Evolutionary conservation across 108 stramenopile species (phyloP), one percentile per base, ranked within the genome.

Genomic region (Pseudonitzschia multistriata): DNA sequence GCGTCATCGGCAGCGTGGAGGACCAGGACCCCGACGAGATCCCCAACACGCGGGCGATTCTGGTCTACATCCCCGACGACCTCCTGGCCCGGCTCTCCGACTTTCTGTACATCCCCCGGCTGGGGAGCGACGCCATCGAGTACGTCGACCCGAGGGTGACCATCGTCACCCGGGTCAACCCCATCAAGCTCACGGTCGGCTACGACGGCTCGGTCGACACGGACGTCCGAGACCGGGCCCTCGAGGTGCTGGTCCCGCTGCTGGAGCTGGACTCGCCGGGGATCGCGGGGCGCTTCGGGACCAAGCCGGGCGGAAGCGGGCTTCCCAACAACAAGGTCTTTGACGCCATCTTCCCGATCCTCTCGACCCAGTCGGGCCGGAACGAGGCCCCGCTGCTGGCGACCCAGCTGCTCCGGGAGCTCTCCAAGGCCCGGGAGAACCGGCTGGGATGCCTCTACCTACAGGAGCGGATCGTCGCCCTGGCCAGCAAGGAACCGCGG

Each of bases 151-250:
- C 92, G 17, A 70, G 82, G 6, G 66, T 62, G 59, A 89, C 88
- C 57, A 77, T 85, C 40, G 91, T 90, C 24, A 80, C 73, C 3
- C 60, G 81, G 31, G 85, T 91, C 39, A 82, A 75, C 19, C 74
- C 86, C 13, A 70, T 89, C 48, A 90, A 88, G 49, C 56, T 91
- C 28, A 61, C 80, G 59, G 61, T 66, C 39, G 84, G 88, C 0
- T 94, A 94, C 62, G 92, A 94, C 67, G 76, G 80, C 11, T 83
- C 87, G 5, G 79, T 94, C 11, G 92, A 94, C 59, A 82, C 85
- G 27, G 90, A 94, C 55, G 17, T 94, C 24, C 85, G 92, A 49
- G 92, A 94, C 78, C 85, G 92, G 35, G 68, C 85, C 21, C 77
- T 90, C 42, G 90, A 91, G 64, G 73, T 94, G 3, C 72, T 94